Evolutionary conservation across 1,139 yeast genomes (phyloP).

Genomic region (Scheffersomyces titani): DNA sequence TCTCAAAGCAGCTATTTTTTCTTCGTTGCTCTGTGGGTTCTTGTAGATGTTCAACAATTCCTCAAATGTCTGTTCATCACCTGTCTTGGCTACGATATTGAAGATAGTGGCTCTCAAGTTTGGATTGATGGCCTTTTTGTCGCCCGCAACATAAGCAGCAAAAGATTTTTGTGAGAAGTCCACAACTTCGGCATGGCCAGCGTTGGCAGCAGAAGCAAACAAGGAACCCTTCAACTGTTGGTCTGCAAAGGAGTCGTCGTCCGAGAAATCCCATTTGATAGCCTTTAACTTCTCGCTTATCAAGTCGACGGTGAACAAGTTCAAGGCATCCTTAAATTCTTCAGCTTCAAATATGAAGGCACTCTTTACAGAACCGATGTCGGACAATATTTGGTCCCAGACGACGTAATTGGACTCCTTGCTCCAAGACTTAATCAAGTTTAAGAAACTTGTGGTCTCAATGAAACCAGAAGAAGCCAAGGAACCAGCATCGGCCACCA

Average conservation of each 20-base stretch:
- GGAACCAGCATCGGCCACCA: slow-evolving; percentile 80
- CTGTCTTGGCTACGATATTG: slow-evolving; percentile 64
- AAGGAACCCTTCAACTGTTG: slow-evolving; percentile 76
- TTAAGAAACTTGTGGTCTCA: slow-evolving; percentile 63
- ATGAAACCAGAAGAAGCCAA: slow-evolving; percentile 74
- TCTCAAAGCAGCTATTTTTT: slow-evolving; percentile 73
- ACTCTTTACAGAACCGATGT: slow-evolving; percentile 55
- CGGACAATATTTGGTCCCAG: slow-evolving; percentile 69
- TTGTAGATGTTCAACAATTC: slow-evolving; percentile 63
- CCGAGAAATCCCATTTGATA: slow-evolving; percentile 70
- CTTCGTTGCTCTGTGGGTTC: slow-evolving; percentile 68
- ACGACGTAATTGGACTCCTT: slow-evolving; percentile 71
- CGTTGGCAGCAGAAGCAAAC: slow-evolving; percentile 66
- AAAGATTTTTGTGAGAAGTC: slow-evolving; percentile 59
- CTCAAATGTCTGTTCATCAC: slow-evolving; percentile 65
- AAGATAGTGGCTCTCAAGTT: slow-evolving; percentile 76
- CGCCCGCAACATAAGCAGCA: slow-evolving; percentile 61
- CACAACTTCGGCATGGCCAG: slow-evolving; percentile 58
- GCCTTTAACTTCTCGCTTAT: slow-evolving; percentile 58
- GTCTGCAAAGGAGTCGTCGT: slow-evolving; percentile 64
- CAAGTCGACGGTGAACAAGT: slow-evolving; percentile 59
- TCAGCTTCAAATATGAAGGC: slow-evolving; percentile 75
- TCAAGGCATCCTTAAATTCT: slow-evolving; percentile 55
- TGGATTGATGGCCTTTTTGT: slow-evolving; percentile 68
- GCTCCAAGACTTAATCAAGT: slow-evolving; percentile 68